Percentiles rank a stretch among this genome's conserved stretches.
phyloP scores from a whole-genome alignment of 2,329 filamentous ascomycete genomes.

The Neonectria hederae region DNA sequence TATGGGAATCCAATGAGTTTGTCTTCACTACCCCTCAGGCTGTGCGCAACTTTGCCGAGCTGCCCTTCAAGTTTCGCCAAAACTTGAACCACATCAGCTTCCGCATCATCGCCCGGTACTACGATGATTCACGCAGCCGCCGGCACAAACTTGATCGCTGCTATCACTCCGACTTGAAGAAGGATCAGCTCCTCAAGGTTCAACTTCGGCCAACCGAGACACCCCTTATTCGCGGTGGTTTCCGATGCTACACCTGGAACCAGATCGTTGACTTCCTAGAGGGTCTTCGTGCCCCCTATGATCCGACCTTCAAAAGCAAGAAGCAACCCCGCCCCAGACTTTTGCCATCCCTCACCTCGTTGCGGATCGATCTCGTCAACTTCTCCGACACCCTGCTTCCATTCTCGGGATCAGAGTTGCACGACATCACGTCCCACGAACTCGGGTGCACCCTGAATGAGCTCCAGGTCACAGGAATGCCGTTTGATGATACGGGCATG shows the following conservation, averaged over 20 bases:
- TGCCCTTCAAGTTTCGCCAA: slow-evolving; percentile 54
- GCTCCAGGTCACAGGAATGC: slow-evolving; percentile 62
- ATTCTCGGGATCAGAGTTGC: slow-evolving; percentile 58
- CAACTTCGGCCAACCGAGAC: slow-evolving; percentile 55
- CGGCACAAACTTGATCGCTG: slow-evolving; percentile 53
- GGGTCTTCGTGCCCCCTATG: slow-evolving; percentile 61
- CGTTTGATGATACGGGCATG: slow-evolving; percentile 58
- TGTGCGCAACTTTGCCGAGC: slow-evolving; percentile 59
- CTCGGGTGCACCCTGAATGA: slow-evolving; percentile 64
- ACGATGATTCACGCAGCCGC: slow-evolving; percentile 57
- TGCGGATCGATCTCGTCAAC: slow-evolving; percentile 65
- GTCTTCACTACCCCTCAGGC: slow-evolving; percentile 63
- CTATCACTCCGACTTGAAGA: slow-evolving; percentile 56
- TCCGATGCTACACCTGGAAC: slow-evolving; percentile 64
- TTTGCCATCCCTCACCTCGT: slow-evolving; percentile 56
- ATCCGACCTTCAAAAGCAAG: slow-evolving; percentile 51
- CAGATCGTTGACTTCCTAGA: slow-evolving; percentile 63
- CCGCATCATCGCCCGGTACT: slow-evolving; percentile 65
- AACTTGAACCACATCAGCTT: slow-evolving; percentile 58
- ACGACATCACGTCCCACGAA: slow-evolving; percentile 63
- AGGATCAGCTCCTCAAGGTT: slow-evolving; percentile 53
- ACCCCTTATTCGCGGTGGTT: slow-evolving; percentile 59
- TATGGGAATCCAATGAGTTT: slow-evolving; percentile 64
- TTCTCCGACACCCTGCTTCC: slow-evolving; percentile 59
- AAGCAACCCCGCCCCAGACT: slow-evolving; percentile 53